Percentiles rank a stretch among this genome's conserved stretches.
Conservation (phyloP, 129 eudicot genomes). For the Flaveria linearis region DNA sequence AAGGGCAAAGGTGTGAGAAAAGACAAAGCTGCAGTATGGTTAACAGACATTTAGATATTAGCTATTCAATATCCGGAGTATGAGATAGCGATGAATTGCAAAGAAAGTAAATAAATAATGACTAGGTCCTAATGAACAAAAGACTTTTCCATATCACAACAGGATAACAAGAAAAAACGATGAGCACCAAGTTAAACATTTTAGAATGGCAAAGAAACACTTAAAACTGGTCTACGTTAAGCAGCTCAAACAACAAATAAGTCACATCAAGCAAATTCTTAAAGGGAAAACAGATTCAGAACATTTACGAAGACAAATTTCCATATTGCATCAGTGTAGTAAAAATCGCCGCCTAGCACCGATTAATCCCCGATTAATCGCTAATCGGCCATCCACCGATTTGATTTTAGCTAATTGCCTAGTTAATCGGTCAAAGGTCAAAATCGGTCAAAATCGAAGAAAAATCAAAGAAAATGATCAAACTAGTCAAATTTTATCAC, state of each 20-base stretch:
- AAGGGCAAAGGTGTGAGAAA: conserved; percentile 12
- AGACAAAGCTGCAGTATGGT: not conserved
- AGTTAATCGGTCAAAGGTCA: too few relatives aligned
- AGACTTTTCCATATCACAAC: not conserved
- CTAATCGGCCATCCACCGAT: too few relatives aligned
- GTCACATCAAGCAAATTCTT: conserved; percentile 19
- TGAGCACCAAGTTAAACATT: not conserved
- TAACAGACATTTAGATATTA: conserved; percentile 7
- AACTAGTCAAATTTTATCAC: too few relatives aligned
- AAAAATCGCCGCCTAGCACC: too few relatives aligned
- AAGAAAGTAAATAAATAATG: not conserved
- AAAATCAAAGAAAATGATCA: too few relatives aligned
- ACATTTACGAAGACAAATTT: not conserved
- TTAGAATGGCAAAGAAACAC: not conserved
- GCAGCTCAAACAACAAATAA: conserved; percentile 5
- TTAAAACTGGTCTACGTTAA: not conserved
- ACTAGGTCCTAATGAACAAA: not conserved
- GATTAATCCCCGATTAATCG: too few relatives aligned
- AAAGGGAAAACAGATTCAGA: not conserved
- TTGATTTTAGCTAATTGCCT: too few relatives aligned
- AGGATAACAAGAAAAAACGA: not conserved
- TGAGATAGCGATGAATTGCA: not conserved
- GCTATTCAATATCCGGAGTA: not conserved
- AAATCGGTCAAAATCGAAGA: too few relatives aligned
- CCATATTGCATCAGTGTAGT: conserved; percentile 7